Percentiles rank a stretch among this genome's conserved stretches.
Evolutionary conservation across 2,329 filamentous ascomycete genomes (phyloP).

Genomic region (Aspergillus fijiensis): DNA sequence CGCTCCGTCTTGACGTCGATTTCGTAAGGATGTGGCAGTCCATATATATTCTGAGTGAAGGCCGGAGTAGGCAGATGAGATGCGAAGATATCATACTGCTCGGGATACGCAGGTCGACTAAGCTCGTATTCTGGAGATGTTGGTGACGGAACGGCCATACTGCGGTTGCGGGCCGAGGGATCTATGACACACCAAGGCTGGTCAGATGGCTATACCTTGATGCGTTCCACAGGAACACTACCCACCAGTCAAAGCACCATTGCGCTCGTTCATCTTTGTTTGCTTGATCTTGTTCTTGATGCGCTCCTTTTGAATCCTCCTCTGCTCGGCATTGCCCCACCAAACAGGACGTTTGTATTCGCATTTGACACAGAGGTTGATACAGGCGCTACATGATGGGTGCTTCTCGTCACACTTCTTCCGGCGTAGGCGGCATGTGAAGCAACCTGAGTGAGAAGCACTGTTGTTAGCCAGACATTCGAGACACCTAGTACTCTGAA

Average conservation of each 20-base stretch:
- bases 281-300: conserved; percentile 98
- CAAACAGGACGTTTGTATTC: conserved; percentile 96
- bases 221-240: background rate
- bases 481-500: too few species aligned
- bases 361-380: conserved; percentile 76
- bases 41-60: conserved; percentile 60
- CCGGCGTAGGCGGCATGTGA: conserved; percentile 65
- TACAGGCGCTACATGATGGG: conserved; percentile 63
- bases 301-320: conserved; percentile 83
- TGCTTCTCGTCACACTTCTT: conserved; percentile 71
- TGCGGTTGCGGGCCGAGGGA: conserved; percentile 17
- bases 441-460: conserved; percentile 54
- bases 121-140: conserved; percentile 65
- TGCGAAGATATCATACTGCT: conserved; percentile 43
- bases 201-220: conserved; percentile 10
- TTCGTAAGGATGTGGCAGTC: conserved; percentile 73
- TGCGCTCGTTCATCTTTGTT: conserved; percentile 91
- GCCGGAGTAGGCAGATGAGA: conserved; percentile 49
- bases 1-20: conserved; percentile 94
- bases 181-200: conserved; percentile 9
- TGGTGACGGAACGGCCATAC: conserved; percentile 54
- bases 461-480: background rate
- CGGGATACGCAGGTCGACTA: conserved; percentile 62
- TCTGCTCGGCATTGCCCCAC: conserved; percentile 92
- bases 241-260: conserved; percentile 51